These are phyloP conservation scores for Viola pubescens DNA, from an alignment of 441 rosid species.

Conservation along the genomic window DNA sequence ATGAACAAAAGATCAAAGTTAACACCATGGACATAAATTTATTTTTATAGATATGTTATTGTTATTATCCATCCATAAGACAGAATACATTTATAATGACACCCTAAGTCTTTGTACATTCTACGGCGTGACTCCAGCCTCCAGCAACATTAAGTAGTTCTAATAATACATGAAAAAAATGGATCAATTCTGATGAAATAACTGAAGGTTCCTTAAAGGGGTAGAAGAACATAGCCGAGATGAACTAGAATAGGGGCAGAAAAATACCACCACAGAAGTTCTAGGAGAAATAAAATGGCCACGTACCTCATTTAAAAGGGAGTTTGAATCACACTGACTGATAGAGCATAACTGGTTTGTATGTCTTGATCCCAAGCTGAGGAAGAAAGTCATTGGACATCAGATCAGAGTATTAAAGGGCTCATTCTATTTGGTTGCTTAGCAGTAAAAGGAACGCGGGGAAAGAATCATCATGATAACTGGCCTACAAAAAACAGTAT, in stretches of 20 bases:
- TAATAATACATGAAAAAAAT: too few species aligned
- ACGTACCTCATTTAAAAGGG: conserved; percentile 83
- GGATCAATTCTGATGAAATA: too few species aligned
- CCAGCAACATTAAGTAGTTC: too few species aligned
- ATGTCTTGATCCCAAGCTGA: conserved; percentile 81
- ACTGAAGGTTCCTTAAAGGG: too few species aligned
- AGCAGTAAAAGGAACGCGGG: background rate
- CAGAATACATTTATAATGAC: too few species aligned
- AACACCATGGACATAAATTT: too few species aligned
- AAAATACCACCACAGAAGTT: background rate
- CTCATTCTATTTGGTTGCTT: background rate
- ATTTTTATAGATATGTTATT: too few species aligned
- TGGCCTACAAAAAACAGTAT: background rate
- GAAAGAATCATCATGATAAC: background rate
- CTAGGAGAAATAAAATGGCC: background rate
- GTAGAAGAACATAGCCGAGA: too few species aligned
- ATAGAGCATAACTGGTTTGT: conserved; percentile 92
- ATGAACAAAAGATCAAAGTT: too few species aligned
- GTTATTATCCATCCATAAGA: too few species aligned
- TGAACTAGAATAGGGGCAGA: background rate
- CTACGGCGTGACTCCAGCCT: too few species aligned
- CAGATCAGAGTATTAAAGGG: conserved; percentile 15
- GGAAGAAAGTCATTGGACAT: conserved; percentile 23
- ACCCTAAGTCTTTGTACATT: too few species aligned
- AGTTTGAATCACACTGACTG: conserved; percentile 79